A percentile compares a stretch with the other conserved stretches of the same genome.
Conservation (phyloP, 192 early-diverging fungal genomes). For the Gryganskiella cystojenkinii region DNA sequence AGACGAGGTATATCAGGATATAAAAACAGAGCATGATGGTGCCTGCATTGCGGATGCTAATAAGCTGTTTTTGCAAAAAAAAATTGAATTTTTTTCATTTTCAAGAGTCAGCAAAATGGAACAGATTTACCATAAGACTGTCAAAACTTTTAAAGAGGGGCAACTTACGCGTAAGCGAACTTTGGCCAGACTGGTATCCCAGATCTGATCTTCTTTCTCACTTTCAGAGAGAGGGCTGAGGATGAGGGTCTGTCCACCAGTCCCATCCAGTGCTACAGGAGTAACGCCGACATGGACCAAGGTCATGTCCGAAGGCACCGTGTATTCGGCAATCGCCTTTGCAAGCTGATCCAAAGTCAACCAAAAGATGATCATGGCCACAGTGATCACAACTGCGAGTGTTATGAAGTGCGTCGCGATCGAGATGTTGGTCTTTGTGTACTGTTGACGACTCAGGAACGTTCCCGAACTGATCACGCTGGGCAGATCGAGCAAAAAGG, state of each 20-base stretch:
- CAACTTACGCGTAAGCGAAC: conserved; percentile 32
- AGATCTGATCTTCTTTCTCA: conserved; percentile 26
- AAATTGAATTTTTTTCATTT: not conserved
- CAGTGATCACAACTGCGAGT: conserved; percentile 25
- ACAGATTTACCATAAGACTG: too few relatives aligned
- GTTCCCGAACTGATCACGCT: conserved; percentile 53
- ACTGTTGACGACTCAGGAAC: conserved; percentile 38
- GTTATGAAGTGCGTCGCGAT: conserved; percentile 45
- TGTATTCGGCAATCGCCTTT: conserved; percentile 43
- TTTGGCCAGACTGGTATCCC: conserved; percentile 41
- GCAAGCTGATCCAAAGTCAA: conserved; percentile 39
- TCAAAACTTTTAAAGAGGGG: not conserved
- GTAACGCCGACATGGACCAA: conserved; percentile 17
- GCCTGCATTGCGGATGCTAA: conserved; percentile 53
- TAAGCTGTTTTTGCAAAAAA: conserved; percentile 12
- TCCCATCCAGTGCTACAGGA: not conserved
- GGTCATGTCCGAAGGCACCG: conserved; percentile 40
- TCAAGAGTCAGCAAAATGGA: not conserved
- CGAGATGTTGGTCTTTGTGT: conserved; percentile 41
- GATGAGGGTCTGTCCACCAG: conserved; percentile 21
- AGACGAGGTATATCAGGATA: conserved; percentile 33
- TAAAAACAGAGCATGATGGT: conserved; percentile 44
- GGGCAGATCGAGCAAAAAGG: conserved; percentile 42
- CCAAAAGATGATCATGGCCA: conserved; percentile 34
- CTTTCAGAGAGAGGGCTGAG: conserved; percentile 31